Evolutionary conservation across 371 early-diverging fungal species (phyloP).

Genomic region (Mortierella sp.): DNA sequence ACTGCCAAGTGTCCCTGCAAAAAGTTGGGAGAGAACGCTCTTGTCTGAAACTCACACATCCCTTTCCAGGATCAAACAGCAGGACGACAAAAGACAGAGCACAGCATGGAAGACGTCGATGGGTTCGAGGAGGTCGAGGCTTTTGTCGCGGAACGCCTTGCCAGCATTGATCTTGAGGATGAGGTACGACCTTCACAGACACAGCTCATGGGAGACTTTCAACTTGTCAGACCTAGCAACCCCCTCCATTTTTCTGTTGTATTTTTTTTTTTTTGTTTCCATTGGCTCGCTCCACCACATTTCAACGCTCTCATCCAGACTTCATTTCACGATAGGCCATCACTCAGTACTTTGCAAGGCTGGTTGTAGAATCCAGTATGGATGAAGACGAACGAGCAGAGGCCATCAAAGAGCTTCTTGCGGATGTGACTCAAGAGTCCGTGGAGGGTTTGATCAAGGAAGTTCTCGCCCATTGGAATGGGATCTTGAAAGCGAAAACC

Average conservation of each 20-base stretch:
- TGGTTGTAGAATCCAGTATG: constrained; percentile 64
- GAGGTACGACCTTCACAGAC: constrained; percentile 20
- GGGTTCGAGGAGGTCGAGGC: constrained; percentile 45
- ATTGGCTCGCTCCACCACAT: too few species aligned
- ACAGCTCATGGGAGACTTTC: too few species aligned
- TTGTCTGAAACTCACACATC: too few species aligned
- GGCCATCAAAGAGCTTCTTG: constrained; percentile 63
- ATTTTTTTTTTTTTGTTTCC: not conserved
- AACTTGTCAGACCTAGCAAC: too few species aligned
- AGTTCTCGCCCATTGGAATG: constrained; percentile 47
- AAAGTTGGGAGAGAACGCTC: too few species aligned
- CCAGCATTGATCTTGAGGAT: constrained; percentile 40
- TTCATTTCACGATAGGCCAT: constrained; percentile 41
- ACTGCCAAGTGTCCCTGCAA: too few species aligned
- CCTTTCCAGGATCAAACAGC: not conserved
- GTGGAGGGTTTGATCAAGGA: constrained; percentile 29
- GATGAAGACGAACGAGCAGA: constrained; percentile 67
- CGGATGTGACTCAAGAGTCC: constrained; percentile 58
- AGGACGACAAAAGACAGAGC: not conserved
- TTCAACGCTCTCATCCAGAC: too few species aligned
- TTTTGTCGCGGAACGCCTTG: constrained; percentile 39
- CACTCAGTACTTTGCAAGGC: constrained; percentile 65
- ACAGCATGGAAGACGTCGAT: constrained; percentile 9
- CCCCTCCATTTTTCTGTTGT: not conserved
- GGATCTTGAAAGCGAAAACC: constrained; percentile 53